Conservation (phyloP, 441 rosid genomes). For the Aleurites moluccanus region DNA sequence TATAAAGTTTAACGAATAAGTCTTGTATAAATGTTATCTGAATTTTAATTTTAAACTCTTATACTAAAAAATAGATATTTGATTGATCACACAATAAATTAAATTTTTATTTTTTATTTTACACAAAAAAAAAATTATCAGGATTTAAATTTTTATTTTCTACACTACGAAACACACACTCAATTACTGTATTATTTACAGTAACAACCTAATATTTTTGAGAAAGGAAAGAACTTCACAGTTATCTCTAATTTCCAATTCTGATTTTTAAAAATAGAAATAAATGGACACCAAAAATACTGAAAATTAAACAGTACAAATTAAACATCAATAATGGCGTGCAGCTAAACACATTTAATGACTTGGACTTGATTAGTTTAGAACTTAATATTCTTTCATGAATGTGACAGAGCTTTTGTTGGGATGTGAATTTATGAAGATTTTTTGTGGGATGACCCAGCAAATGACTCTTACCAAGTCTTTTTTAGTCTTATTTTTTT, state of each 20-base stretch:
- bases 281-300: neutral
- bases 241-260: neutral
- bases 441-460: slow-evolving; percentile 6
- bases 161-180: too few species aligned
- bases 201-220: neutral
- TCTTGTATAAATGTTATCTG: too few species aligned
- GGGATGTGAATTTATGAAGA: neutral
- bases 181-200: too few species aligned
- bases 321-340: neutral
- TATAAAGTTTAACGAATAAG: too few species aligned
- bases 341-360: neutral
- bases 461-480: neutral
- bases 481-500: slow-evolving; percentile 17
- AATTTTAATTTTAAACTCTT: too few species aligned
- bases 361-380: neutral
- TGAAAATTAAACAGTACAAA: neutral
- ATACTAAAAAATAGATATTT: too few species aligned
- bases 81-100: too few species aligned
- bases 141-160: neutral
- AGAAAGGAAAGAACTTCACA: neutral
- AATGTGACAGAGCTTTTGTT: slow-evolving; percentile 9
- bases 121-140: too few species aligned
- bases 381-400: neutral
- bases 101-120: too few species aligned
- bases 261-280: neutral